A percentile compares a stretch with the other conserved stretches of the same genome.
Conservation (phyloP, 1,284 basidiomycete species). For the Leccinum angustisporum region DNA sequence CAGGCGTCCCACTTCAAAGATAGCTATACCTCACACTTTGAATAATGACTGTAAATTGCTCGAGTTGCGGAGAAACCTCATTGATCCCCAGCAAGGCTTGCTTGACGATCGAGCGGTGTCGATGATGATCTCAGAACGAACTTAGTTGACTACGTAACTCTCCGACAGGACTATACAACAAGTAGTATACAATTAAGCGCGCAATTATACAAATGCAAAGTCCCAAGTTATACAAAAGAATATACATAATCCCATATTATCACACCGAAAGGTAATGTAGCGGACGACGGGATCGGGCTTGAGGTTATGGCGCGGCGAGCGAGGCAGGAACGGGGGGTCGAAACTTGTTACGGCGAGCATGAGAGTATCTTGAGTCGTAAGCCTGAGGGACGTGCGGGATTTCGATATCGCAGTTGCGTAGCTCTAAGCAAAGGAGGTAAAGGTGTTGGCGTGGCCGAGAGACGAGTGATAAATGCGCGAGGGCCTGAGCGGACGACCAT, state of each 20-base stretch:
- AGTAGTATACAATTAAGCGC: conserved; percentile 28
- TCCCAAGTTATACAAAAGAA: conserved; percentile 33
- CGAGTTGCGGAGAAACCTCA: background rate
- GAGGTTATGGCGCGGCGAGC: conserved; percentile 25
- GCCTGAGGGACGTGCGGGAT: conserved; percentile 3
- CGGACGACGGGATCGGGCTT: conserved; percentile 3
- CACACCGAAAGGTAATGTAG: conserved; percentile 24
- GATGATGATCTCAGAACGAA: background rate
- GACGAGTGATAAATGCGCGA: conserved; percentile 13
- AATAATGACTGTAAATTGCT: background rate
- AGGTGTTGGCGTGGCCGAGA: conserved; percentile 18
- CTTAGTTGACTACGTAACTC: background rate
- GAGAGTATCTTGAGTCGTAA: conserved; percentile 27
- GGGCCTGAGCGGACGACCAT: conserved; percentile 22
- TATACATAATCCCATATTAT: conserved; percentile 35
- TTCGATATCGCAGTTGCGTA: background rate
- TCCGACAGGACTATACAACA: background rate
- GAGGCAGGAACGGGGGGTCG: conserved; percentile 6
- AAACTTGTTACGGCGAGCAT: conserved; percentile 14
- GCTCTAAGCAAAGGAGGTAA: conserved; percentile 24
- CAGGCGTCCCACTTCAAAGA: background rate
- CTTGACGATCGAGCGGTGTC: background rate
- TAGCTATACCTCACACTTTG: background rate
- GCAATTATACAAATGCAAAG: conserved; percentile 29
- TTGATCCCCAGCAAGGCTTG: background rate